These are phyloP conservation scores for Didymella sp. DNA, from an alignment of 2,329 filamentous ascomycete species.

Conservation along the genomic window DNA sequence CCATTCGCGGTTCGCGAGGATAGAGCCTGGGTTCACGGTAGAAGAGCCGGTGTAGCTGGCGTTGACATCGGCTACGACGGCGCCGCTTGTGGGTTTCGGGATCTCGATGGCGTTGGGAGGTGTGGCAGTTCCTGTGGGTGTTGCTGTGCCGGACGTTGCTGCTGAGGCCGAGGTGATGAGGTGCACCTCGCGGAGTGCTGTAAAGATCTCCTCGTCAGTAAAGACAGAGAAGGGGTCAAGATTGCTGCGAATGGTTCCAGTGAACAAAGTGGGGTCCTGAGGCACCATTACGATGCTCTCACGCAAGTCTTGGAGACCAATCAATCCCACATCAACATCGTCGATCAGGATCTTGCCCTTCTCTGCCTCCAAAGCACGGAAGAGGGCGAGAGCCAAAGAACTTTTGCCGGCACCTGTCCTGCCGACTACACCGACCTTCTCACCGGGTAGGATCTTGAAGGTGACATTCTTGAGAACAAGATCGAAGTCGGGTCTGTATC, in stretches of 20 bases:
- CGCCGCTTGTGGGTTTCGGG: constrained; percentile 40
- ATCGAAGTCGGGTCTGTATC: constrained; percentile 87
- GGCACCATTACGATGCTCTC: constrained; percentile 97
- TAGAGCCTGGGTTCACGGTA: constrained; percentile 43
- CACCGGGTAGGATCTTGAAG: constrained; percentile 82
- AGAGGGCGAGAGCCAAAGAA: constrained; percentile 88
- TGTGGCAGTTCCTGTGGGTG: constrained; percentile 27
- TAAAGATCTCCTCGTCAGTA: constrained; percentile 89
- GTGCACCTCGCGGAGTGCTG: constrained; percentile 84
- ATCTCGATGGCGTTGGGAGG: constrained; percentile 40
- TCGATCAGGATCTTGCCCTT: constrained; percentile 89
- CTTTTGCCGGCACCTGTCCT: constrained; percentile 96
- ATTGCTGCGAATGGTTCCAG: constrained; percentile 88
- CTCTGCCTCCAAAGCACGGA: constrained; percentile 91
- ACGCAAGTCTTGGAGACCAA: constrained; percentile 91
- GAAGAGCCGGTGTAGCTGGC: constrained; percentile 37
- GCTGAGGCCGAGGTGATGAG: constrained; percentile 67
- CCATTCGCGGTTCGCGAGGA: constrained; percentile 42
- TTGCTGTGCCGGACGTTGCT: constrained; percentile 37
- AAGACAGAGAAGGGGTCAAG: constrained; percentile 91
- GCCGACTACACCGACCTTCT: constrained; percentile 96
- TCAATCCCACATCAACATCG: constrained; percentile 84
- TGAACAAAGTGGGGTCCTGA: constrained; percentile 94
- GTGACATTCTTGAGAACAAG: constrained; percentile 82
- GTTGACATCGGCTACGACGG: constrained; percentile 37